phyloP scores from a whole-genome alignment of 2,329 filamentous ascomycete genomes.

The Penicillium crustosum region DNA sequence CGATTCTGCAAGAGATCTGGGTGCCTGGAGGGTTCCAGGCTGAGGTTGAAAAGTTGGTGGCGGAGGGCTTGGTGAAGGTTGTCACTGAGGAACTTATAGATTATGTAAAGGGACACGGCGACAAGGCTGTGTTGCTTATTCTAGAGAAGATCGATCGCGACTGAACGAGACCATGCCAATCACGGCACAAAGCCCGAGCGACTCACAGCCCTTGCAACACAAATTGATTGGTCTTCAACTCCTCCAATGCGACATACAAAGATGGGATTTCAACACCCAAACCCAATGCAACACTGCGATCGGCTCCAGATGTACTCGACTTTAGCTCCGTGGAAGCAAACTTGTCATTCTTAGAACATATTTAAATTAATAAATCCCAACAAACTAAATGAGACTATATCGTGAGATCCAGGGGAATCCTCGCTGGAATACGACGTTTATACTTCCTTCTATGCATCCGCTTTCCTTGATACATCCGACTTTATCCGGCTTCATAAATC shows the following conservation, averaged over 20 bases:
- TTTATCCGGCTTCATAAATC: no score
- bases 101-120: conserved; percentile 32
- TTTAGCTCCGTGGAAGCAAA: background rate
- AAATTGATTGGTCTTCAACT: background rate
- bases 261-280: conserved; percentile 1
- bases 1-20: conserved; percentile 54
- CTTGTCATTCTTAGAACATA: background rate
- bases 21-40: conserved; percentile 49
- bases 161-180: conserved; percentile 28
- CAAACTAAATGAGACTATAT: background rate
- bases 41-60: conserved; percentile 44
- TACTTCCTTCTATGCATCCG: background rate
- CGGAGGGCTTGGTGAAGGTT: conserved; percentile 38
- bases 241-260: conserved; percentile 7
- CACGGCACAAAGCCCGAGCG: background rate
- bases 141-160: conserved; percentile 27
- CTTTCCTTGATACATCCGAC: background rate
- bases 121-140: conserved; percentile 31
- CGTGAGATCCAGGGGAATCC: background rate
- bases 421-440: background rate
- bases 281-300: conserved; percentile 3
- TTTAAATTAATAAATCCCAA: background rate
- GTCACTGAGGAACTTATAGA: conserved; percentile 29
- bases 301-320: background rate
- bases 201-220: conserved; percentile 1